Conservation (phyloP, 2,329 filamentous ascomycete species). For the Daldinia sp. region DNA sequence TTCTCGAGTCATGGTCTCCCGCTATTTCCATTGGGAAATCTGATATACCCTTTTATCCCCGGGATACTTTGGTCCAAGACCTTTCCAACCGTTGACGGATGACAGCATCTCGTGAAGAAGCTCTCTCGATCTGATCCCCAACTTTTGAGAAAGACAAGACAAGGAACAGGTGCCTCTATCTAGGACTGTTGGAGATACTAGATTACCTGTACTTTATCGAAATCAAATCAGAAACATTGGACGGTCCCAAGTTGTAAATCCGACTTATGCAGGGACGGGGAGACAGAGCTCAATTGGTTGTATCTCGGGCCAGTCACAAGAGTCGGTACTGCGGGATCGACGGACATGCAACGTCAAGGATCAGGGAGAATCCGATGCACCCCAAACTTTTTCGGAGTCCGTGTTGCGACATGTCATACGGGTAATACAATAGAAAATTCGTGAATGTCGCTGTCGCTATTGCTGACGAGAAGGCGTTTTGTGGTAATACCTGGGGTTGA, state of each 20-base stretch:
- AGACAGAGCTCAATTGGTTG: conserved; percentile 31
- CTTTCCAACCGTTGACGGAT: conserved; percentile 22
- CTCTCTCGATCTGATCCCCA: conserved; percentile 21
- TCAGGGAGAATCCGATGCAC: conserved; percentile 35
- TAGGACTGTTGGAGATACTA: conserved; percentile 23
- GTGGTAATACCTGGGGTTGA: conserved; percentile 13
- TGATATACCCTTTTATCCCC: conserved; percentile 12
- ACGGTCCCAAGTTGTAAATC: conserved; percentile 40
- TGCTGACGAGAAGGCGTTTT: conserved; percentile 30
- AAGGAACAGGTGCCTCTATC: conserved; percentile 21
- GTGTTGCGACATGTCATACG: conserved; percentile 30
- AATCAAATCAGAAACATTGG: conserved; percentile 43
- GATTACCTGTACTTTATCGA: conserved; percentile 33
- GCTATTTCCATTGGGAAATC: conserved; percentile 5
- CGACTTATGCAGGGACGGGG: conserved; percentile 38
- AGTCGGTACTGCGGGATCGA: conserved; percentile 41
- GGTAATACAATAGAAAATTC: conserved; percentile 24
- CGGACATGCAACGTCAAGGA: conserved; percentile 42
- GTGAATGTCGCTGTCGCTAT: conserved; percentile 34
- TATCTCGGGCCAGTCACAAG: conserved; percentile 29
- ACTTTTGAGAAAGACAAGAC: conserved; percentile 31
- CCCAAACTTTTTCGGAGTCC: conserved; percentile 33
- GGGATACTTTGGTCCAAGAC: conserved; percentile 4
- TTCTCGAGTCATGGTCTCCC: conserved; percentile 1
- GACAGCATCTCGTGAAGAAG: conserved; percentile 13